Evolutionary conservation across 2,329 filamentous ascomycete genomes (phyloP).

Genomic region (Colletotrichum spinosum): DNA sequence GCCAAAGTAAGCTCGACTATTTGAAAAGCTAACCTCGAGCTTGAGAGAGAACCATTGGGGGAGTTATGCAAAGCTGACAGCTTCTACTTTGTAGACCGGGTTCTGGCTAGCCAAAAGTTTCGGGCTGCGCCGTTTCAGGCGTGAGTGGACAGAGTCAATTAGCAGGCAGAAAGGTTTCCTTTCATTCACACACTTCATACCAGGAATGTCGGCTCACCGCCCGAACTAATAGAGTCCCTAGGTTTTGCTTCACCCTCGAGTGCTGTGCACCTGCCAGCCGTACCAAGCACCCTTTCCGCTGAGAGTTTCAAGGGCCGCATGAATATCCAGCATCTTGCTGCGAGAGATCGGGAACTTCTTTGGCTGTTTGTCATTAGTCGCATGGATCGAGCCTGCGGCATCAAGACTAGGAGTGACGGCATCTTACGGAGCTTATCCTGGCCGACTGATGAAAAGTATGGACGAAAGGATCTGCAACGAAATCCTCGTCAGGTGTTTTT

Average conservation of each 20-base stretch:
- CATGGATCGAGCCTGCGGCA: constrained; percentile 32
- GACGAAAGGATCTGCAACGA: constrained; percentile 29
- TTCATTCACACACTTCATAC: constrained; percentile 3
- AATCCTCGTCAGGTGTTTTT: constrained; percentile 10
- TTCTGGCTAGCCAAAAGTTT: constrained; percentile 7
- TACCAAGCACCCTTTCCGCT: background rate
- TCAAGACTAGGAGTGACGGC: constrained; percentile 16
- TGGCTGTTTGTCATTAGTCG: constrained; percentile 16
- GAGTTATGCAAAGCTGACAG: constrained; percentile 28
- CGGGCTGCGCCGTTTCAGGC: constrained; percentile 26
- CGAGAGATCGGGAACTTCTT: constrained; percentile 15
- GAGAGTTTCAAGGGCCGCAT: constrained; percentile 26
- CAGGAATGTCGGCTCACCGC: background rate
- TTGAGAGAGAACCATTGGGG: constrained; percentile 13
- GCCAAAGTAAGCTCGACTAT: constrained; percentile 9
- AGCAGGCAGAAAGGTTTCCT: background rate
- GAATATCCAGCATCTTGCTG: constrained; percentile 23
- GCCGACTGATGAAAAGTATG: background rate
- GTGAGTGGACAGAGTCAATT: constrained; percentile 9
- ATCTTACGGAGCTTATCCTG: constrained; percentile 21
- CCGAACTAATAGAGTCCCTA: constrained; percentile 9
- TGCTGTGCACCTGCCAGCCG: too few relatives aligned
- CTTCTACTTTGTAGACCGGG: constrained; percentile 7
- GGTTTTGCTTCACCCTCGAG: background rate
- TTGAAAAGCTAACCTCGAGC: constrained; percentile 19